These are phyloP conservation scores for Plectosphaerella sp. DNA, from an alignment of 2,329 filamentous ascomycete species.

Conservation along the genomic window DNA sequence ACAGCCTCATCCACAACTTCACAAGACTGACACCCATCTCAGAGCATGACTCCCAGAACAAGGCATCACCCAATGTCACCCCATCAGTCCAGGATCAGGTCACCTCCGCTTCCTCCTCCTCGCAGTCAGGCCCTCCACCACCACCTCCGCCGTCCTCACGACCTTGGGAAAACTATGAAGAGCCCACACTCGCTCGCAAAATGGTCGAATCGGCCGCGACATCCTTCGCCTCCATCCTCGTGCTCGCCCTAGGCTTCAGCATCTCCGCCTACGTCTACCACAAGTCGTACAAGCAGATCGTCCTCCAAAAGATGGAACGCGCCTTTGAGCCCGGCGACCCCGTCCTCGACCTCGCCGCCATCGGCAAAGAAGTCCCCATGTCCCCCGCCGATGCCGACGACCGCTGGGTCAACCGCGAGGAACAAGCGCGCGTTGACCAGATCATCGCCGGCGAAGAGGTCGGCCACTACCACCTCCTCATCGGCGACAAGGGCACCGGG, in stretches of 20 bases:
- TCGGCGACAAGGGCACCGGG: conserved; percentile 93
- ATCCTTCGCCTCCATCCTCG: conserved; percentile 68
- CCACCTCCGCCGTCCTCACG: not conserved
- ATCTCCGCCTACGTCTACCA: conserved; percentile 74
- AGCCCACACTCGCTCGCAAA: conserved; percentile 44
- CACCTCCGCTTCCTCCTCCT: not conserved
- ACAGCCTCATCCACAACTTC: too few species aligned
- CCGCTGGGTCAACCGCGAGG: conserved; percentile 79
- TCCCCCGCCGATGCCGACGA: conserved; percentile 40
- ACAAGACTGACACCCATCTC: too few species aligned
- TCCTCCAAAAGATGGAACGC: conserved; percentile 87
- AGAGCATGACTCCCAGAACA: too few species aligned
- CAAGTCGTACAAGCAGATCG: conserved; percentile 80
- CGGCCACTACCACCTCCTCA: conserved; percentile 86
- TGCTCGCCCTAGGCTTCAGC: conserved; percentile 62
- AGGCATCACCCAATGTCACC: too few species aligned
- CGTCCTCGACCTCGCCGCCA: conserved; percentile 74
- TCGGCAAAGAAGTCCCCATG: conserved; percentile 50
- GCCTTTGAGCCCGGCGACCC: conserved; percentile 92
- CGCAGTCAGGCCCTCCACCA: not conserved
- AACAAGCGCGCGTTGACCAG: conserved; percentile 76
- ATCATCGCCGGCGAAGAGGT: conserved; percentile 70
- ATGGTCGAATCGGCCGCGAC: conserved; percentile 73
- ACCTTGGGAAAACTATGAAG: conserved; percentile 10
- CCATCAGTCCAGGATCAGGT: too few species aligned